Conservation (phyloP, 108 stramenopile genomes). For the Chaetoceros tenuissimus region DNA sequence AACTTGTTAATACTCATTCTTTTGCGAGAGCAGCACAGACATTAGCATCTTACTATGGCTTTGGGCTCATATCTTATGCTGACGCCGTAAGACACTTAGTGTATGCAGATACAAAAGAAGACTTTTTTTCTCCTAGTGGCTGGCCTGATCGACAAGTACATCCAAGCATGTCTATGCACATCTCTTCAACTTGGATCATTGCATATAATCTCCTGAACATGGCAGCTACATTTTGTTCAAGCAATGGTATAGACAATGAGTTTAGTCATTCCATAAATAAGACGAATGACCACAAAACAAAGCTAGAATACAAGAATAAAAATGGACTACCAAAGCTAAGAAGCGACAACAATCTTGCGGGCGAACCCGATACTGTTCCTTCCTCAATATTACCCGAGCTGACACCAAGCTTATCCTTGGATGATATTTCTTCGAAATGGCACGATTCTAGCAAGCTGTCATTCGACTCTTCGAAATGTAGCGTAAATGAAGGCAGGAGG, state of each 20-base stretch:
- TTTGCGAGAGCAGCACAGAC: constrained; percentile 44
- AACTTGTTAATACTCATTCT: constrained; percentile 46
- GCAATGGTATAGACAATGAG: background rate
- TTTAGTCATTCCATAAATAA: constrained; percentile 11
- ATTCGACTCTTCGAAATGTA: constrained; percentile 2
- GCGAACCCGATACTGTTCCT: constrained; percentile 15
- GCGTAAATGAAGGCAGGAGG: background rate
- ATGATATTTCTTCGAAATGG: background rate
- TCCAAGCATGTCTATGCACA: constrained; percentile 74
- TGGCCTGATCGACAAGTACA: constrained; percentile 69
- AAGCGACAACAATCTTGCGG: constrained; percentile 4
- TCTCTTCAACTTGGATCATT: constrained; percentile 45
- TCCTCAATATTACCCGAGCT: constrained; percentile 18
- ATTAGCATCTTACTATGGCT: constrained; percentile 63
- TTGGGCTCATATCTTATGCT: constrained; percentile 59
- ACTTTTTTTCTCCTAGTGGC: constrained; percentile 45
- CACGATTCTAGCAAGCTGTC: constrained; percentile 8
- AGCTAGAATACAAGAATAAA: background rate
- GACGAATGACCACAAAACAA: background rate
- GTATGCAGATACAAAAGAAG: constrained; percentile 58
- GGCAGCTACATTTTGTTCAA: constrained; percentile 46
- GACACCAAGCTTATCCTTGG: background rate
- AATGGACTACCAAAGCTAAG: constrained; percentile 19
- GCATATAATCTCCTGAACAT: constrained; percentile 65
- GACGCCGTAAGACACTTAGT: constrained; percentile 62